Evolutionary conservation across 441 rosid genomes (phyloP).

Genomic region (Adansonia rubrostipa): DNA sequence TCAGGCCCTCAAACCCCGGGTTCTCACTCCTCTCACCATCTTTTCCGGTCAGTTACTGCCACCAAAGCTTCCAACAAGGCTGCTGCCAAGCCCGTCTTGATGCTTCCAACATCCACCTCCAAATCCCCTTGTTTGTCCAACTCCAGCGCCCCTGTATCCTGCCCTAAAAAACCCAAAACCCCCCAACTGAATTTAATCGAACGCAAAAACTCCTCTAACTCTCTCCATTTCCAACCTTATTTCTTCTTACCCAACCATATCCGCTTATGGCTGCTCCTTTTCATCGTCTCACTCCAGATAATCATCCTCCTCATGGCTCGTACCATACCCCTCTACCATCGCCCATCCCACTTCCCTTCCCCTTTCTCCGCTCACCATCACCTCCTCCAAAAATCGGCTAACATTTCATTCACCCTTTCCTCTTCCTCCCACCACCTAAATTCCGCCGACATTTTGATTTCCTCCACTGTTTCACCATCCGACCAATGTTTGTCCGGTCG

Average conservation of each 20-base stretch:
- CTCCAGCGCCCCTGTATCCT: conserved; percentile 39
- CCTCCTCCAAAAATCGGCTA: not conserved
- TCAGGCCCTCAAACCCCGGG: not conserved
- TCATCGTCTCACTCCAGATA: conserved; percentile 60
- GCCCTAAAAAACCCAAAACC: conserved; percentile 45
- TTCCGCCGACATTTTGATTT: no score
- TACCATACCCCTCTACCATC: conserved; percentile 48
- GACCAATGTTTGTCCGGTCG: conserved; percentile 54
- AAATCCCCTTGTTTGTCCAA: conserved; percentile 26
- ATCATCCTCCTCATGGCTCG: conserved; percentile 58
- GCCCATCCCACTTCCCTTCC: conserved; percentile 33
- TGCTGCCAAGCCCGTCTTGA: conserved; percentile 33
- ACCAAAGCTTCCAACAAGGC: not conserved
- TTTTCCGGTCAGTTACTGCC: conserved; percentile 21
- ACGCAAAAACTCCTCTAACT: conserved; percentile 51
- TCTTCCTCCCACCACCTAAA: conserved; percentile 27
- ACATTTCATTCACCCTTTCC: conserved; percentile 18
- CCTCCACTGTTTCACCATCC: not conserved
- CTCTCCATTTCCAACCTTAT: conserved; percentile 39
- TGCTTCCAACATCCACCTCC: conserved; percentile 49
- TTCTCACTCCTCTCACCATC: not conserved
- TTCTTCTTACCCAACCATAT: conserved; percentile 43
- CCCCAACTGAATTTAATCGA: conserved; percentile 35
- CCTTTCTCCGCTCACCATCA: conserved; percentile 29
- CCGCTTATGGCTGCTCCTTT: conserved; percentile 62